These are phyloP conservation scores for Colletotrichum tropicicola DNA, from an alignment of 2,329 filamentous ascomycete genomes.

Conservation along the genomic window DNA sequence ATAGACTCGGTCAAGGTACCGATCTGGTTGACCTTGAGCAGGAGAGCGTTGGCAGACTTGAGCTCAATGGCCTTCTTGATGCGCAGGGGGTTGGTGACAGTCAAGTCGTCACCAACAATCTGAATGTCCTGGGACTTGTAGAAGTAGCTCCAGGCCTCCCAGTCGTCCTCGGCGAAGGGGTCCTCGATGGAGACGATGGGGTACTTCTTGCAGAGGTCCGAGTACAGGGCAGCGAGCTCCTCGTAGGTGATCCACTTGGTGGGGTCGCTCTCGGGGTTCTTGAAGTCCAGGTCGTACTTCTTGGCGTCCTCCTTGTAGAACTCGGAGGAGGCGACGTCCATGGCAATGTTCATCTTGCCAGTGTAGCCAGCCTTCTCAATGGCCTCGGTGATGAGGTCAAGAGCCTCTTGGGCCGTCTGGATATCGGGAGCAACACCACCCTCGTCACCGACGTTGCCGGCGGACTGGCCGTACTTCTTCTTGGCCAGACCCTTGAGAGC, in stretches of 20 bases:
- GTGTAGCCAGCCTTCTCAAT: conserved; percentile 97
- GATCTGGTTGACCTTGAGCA: conserved; percentile 99
- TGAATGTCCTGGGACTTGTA: conserved; percentile 99
- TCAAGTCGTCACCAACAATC: conserved; percentile 98
- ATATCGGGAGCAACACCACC: conserved; percentile 99
- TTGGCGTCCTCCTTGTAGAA: conserved; percentile 98
- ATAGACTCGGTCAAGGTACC: conserved; percentile 98
- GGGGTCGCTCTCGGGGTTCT: conserved; percentile 97
- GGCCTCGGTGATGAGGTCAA: conserved; percentile 92
- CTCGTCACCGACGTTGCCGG: conserved; percentile 99
- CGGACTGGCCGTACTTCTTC: conserved; percentile 99
- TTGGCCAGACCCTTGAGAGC: conserved; percentile 96
- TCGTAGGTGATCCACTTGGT: conserved; percentile 99
- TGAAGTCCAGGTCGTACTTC: conserved; percentile 99
- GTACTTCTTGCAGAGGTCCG: conserved; percentile 89
- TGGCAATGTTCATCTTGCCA: conserved; percentile 96
- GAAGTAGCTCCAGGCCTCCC: conserved; percentile 99
- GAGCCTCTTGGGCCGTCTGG: conserved; percentile 94
- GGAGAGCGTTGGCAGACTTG: conserved; percentile 97
- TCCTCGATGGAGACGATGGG: conserved; percentile 99
- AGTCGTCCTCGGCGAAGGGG: conserved; percentile 99
- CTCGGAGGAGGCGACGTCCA: conserved; percentile 99
- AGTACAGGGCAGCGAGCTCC: conserved; percentile 93
- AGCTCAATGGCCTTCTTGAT: conserved; percentile 99
- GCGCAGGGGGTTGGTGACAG: conserved; percentile 97